Percentiles rank a stretch among this genome's conserved stretches.
phyloP scores from a whole-genome alignment of 257 asterid genomes.

The Capsicum chinense region DNA sequence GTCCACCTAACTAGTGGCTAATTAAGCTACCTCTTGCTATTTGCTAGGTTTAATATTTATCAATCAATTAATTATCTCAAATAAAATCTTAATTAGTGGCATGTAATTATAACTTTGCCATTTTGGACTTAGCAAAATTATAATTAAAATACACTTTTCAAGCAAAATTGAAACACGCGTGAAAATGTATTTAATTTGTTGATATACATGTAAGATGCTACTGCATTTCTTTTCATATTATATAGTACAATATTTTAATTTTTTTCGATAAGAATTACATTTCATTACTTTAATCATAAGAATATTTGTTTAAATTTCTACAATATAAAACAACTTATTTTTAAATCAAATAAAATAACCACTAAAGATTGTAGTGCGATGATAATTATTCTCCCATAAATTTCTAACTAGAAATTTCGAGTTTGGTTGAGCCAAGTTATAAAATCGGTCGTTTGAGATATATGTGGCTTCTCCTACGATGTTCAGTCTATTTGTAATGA shows the following conservation, averaged over 20 bases:
- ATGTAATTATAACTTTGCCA: not conserved
- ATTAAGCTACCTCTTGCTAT: not conserved
- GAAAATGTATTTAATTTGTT: not conserved
- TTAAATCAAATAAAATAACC: not conserved
- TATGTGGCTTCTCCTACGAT: not conserved
- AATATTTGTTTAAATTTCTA: not conserved
- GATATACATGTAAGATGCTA: not conserved
- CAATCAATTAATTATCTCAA: not conserved
- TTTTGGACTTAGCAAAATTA: not conserved
- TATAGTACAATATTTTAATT: not conserved
- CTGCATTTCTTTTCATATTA: not conserved
- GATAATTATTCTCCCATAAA: no score
- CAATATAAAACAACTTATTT: not conserved
- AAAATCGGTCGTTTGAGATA: not conserved
- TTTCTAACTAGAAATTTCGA: no score
- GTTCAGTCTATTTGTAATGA: not conserved
- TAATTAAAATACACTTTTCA: not conserved
- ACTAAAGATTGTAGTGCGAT: no score
- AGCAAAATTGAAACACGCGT: not conserved
- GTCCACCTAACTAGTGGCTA: constrained; percentile 1
- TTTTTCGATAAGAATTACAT: not conserved
- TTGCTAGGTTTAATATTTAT: not conserved
- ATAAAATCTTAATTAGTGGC: not conserved
- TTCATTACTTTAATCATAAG: not conserved
- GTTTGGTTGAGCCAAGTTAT: no score